These are phyloP conservation scores for Claviceps cyperi DNA, from an alignment of 2,329 filamentous ascomycete genomes.

Conservation along the genomic window DNA sequence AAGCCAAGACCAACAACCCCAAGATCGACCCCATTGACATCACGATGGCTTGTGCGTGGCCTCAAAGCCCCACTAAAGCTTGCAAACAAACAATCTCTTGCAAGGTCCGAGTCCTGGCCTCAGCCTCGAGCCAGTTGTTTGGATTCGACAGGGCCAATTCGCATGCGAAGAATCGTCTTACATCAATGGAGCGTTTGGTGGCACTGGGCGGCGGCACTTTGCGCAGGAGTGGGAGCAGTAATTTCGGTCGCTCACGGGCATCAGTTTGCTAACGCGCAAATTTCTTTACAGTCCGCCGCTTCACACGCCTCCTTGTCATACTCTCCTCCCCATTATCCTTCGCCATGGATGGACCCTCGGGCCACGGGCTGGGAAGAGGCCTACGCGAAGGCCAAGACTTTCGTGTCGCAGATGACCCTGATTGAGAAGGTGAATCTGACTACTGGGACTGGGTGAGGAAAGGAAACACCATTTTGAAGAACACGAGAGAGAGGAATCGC, in stretches of 20 bases:
- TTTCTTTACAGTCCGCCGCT: conserved; percentile 9
- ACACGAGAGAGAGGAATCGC: not conserved
- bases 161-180: not conserved
- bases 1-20: not conserved
- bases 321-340: conserved; percentile 59
- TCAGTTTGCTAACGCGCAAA: conserved; percentile 11
- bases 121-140: not conserved
- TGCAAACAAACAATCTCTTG: not conserved
- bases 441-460: conserved; percentile 64
- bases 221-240: not conserved
- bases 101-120: not conserved
- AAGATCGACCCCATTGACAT: not conserved
- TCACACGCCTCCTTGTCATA: conserved; percentile 16
- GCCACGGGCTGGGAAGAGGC: conserved; percentile 62
- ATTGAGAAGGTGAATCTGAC: conserved; percentile 90
- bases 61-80: not conserved
- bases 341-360: conserved; percentile 68
- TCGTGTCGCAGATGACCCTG: conserved; percentile 72
- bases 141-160: not conserved
- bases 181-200: not conserved
- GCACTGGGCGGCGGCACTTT: not conserved
- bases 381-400: conserved; percentile 59
- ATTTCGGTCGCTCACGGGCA: not conserved
- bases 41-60: not conserved
- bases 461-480: conserved; percentile 4